phyloP scores from a whole-genome alignment of 805 yeast species.

The Candida pseudofarinosa region DNA sequence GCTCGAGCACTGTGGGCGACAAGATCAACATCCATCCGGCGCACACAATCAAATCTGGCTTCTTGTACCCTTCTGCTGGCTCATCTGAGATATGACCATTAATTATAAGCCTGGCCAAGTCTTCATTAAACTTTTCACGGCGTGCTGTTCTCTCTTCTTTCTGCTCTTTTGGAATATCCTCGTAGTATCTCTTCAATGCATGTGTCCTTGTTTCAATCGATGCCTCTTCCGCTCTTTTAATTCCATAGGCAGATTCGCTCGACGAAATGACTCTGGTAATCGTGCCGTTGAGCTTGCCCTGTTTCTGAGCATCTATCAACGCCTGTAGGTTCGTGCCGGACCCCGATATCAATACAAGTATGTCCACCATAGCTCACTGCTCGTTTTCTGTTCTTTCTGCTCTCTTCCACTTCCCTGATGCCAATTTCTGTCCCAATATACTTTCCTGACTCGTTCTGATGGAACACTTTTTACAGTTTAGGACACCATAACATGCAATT shows the following conservation, averaged over 20 bases:
- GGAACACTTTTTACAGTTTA: background rate
- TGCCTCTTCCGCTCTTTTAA: constrained; percentile 69
- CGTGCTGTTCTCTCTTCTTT: constrained; percentile 53
- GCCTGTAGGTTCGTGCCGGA: constrained; percentile 96
- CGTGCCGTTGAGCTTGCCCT: constrained; percentile 41
- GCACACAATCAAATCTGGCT: constrained; percentile 87
- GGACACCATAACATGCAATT: no score
- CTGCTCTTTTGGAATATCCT: constrained; percentile 68
- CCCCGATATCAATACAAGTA: constrained; percentile 87
- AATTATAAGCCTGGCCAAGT: constrained; percentile 67
- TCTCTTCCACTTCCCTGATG: background rate
- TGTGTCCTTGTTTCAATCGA: constrained; percentile 71
- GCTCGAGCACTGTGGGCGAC: constrained; percentile 69
- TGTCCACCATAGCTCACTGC: constrained; percentile 12
- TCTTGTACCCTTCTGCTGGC: constrained; percentile 26
- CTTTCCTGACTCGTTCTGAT: background rate
- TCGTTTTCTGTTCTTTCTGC: background rate
- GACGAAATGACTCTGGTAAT: constrained; percentile 85
- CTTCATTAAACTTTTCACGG: constrained; percentile 70
- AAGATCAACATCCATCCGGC: constrained; percentile 98
- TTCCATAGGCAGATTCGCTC: constrained; percentile 79
- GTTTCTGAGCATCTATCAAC: constrained; percentile 66
- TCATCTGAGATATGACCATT: constrained; percentile 40
- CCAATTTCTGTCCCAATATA: background rate
- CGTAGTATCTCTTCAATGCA: constrained; percentile 67